Evolutionary conservation across 2,329 filamentous ascomycete genomes (phyloP), one percentile per base, ranked within the genome.

Genomic region (Botrytis medusae): DNA sequence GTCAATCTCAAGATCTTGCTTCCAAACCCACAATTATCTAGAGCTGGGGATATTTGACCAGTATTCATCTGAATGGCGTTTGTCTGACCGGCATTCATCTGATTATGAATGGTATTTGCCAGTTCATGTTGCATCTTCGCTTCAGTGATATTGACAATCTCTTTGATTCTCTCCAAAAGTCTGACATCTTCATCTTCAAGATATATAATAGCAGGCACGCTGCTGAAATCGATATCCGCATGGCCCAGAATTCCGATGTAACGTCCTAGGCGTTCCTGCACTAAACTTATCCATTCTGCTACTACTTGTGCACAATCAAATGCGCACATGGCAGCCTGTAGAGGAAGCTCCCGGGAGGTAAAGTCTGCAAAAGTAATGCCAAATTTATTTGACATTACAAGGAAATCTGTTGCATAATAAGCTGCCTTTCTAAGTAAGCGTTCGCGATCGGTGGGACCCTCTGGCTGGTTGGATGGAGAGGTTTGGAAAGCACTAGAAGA

Each of bases 271-370:
- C 96, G 92, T 79, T 98, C 95, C 82, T 99, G 96, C 5, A 98
- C 89, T 1, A 94, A 96, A 8, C 93, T 93, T 59, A 96, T 89
- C 95, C 95, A 99, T 82, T 98, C 95, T 0, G 94, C 94, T 46
- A 99, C 88, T 1, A 98, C 94, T 80, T 98, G 95, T 3, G 93
- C 92, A 80, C 95, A 98, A 80, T 98, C 95, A 79, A 97, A 97
- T 8, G 93, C 91, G 82, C 95, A 98, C 86, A 98, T 91, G 1
- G 94, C 93, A 22, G 93, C 94, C 81, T 97, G 95, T 57, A 97
- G 88, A 0, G 96, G 94, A 20, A 98, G 86, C 80, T 98, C 94
- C 62, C 93, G 88, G 71, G 92, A 94, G 1, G 91, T 92, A 75
- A 93, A 91, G 76, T 97, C 94, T 12, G 93, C 91, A 83, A 95